Evolutionary conservation across 345 rosid species (phyloP).

Genomic region (Murraya koenigii): DNA sequence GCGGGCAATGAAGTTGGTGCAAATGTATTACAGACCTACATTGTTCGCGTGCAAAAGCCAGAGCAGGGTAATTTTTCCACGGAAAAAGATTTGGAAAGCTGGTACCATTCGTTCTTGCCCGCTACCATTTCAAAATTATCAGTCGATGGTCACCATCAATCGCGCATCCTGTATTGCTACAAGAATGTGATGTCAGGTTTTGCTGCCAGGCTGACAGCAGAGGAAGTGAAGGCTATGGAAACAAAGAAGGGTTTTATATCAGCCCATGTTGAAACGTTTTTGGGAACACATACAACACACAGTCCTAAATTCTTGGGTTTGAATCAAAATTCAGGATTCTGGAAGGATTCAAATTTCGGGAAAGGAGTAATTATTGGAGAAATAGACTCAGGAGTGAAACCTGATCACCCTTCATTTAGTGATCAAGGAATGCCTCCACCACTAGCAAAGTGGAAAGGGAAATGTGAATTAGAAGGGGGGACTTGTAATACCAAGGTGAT

Average conservation of each 20-base stretch:
- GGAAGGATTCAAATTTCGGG: slow-evolving; percentile 38
- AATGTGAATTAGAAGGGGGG: background rate
- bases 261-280: slow-evolving; percentile 29
- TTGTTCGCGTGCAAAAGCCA: slow-evolving; percentile 31
- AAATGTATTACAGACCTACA: slow-evolving; percentile 23
- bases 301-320: slow-evolving; percentile 50
- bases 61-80: background rate
- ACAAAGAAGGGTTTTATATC: slow-evolving; percentile 37
- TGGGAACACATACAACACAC: slow-evolving; percentile 42
- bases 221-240: slow-evolving; percentile 41
- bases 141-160: background rate
- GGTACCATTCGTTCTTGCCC: slow-evolving; percentile 39
- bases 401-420: slow-evolving; percentile 19
- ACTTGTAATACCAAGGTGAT: slow-evolving; percentile 57
- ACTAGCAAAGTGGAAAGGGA: too few species aligned
- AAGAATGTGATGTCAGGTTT: slow-evolving; percentile 40
- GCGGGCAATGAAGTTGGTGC: background rate
- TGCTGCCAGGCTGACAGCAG: slow-evolving; percentile 46
- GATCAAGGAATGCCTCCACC: too few species aligned
- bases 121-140: slow-evolving; percentile 4
- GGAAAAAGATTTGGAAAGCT: slow-evolving; percentile 17
- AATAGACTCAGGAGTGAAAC: slow-evolving; percentile 50
- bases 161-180: slow-evolving; percentile 38
- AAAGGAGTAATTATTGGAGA: slow-evolving; percentile 49
- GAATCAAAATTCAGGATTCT: slow-evolving; percentile 31